Base-by-base conservation (phyloP, 192 early-diverging fungal genomes). In the Umbelopsis isabellina region DNA sequence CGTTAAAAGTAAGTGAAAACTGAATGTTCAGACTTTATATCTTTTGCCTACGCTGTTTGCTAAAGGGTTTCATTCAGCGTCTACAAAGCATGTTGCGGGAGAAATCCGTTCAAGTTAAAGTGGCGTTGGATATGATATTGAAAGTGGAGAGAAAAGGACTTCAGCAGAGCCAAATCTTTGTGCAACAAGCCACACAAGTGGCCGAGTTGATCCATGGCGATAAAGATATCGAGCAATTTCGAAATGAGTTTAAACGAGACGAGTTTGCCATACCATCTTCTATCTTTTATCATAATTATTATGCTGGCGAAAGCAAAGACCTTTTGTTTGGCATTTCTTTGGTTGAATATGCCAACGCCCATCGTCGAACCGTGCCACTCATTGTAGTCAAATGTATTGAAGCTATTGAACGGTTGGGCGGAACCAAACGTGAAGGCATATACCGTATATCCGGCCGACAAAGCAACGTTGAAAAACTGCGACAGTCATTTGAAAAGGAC, bases 361-460 rank as follows among this genome's bases (percentile, higher is more conserved):
- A 74, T 58, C 51, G 64, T 1, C 71, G 72, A 22, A 51, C 47
- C 11, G 74, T 75, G 15, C 79, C 79, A 25, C 52, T 73, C 18
- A 58, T 80, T n/a, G 74, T 80, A 2, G 53, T 37, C 7, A 53
- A 71, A 65, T 76, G 75, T 47, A 76, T 80, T 30, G 44, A 70
- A 9, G 68, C 66, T 6, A 27, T 80, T 12, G 74, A 80, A 20
- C 12, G 45, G 5, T 15, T 72, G 41, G 75, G 75, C 23, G 79
- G 74, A 12, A 58, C 76, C 20, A 71, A 80, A 23, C 72, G 67
- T 23, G 79, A 80, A 65, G 79, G 79, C 13, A 76, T 80, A 15
- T 80, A 80, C 47, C 68, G 79, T 20, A 71, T 80, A 13, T 80
- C 79, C 16, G 79, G 79, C 21, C 67, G 74, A 45, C 74, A 76